These are phyloP conservation scores for Zymoseptoria pseudotritici DNA, from an alignment of 2,329 filamentous ascomycete species.

Conservation along the genomic window DNA sequence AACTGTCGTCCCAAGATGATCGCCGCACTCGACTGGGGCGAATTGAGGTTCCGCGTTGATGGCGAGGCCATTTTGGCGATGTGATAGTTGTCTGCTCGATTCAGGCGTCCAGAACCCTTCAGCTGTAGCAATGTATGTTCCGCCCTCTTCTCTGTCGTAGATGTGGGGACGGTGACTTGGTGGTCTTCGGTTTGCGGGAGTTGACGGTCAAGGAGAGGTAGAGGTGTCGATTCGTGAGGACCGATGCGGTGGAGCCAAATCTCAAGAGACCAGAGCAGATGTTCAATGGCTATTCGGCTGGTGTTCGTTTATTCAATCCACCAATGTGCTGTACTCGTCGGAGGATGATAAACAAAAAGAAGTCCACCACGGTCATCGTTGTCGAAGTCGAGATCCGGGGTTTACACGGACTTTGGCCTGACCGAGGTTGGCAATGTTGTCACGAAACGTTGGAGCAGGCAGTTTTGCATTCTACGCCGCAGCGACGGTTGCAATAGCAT, in stretches of 20 bases:
- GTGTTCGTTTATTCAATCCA: background rate
- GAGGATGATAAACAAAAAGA: background rate
- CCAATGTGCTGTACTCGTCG: background rate
- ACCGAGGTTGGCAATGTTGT: background rate
- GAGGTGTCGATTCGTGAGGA: background rate
- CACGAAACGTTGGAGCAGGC: background rate
- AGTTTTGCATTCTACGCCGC: background rate
- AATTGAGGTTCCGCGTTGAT: constrained; percentile 5
- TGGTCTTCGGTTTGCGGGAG: background rate
- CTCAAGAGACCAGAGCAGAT: background rate
- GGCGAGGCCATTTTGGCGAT: constrained; percentile 1
- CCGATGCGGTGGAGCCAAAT: background rate
- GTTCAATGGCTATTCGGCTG: background rate
- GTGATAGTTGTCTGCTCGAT: background rate
- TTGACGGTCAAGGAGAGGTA: background rate
- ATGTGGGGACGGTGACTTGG: background rate
- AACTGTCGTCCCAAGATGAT: constrained; percentile 76
- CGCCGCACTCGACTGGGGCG: constrained; percentile 48
- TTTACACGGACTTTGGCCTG: background rate
- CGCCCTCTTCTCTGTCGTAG: background rate
- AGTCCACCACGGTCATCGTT: background rate
- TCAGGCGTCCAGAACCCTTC: background rate
- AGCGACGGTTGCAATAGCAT: background rate
- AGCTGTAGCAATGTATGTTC: background rate
- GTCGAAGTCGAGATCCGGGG: background rate